Evolutionary conservation across 768 basidiomycete genomes (phyloP).

Genomic region (Mycena galopus): DNA sequence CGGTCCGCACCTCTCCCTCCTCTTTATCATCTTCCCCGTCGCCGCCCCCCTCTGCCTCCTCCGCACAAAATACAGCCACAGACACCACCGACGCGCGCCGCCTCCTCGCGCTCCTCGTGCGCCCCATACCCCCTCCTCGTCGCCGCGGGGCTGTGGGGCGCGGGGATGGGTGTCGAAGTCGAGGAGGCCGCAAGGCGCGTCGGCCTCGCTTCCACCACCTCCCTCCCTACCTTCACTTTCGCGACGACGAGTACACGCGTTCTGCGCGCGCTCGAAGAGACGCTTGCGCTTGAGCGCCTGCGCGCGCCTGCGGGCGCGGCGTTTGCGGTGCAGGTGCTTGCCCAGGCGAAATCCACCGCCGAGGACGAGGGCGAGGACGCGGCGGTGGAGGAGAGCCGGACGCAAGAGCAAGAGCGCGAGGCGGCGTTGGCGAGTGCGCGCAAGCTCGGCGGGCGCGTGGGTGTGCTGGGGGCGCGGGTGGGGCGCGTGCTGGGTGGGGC

Average conservation of each 20-base stretch:
- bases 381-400: too few relatives aligned
- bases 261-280: slow-evolving; percentile 34
- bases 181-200: slow-evolving; percentile 64
- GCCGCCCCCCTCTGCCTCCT: too few relatives aligned
- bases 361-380: slow-evolving; percentile 46
- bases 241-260: slow-evolving; percentile 30
- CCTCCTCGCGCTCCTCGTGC: slow-evolving; percentile 44
- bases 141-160: slow-evolving; percentile 44
- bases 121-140: slow-evolving; percentile 33
- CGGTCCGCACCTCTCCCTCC: neutral
- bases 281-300: slow-evolving; percentile 63
- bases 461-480: slow-evolving; percentile 65
- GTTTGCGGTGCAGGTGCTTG: slow-evolving; percentile 61
- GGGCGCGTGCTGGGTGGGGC: slow-evolving; percentile 59
- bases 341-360: neutral
- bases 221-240: neutral
- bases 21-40: too few relatives aligned
- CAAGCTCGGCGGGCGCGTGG: slow-evolving; percentile 72
- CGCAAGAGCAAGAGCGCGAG: slow-evolving; percentile 53
- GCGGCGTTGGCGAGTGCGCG: slow-evolving; percentile 70
- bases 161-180: slow-evolving; percentile 60
- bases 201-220: too few relatives aligned
- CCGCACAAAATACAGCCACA: too few relatives aligned
- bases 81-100: slow-evolving; percentile 4
- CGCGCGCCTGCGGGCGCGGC: slow-evolving; percentile 66